Conservation (phyloP, 2,329 filamentous ascomycete genomes). For the Penicillium sp. region DNA sequence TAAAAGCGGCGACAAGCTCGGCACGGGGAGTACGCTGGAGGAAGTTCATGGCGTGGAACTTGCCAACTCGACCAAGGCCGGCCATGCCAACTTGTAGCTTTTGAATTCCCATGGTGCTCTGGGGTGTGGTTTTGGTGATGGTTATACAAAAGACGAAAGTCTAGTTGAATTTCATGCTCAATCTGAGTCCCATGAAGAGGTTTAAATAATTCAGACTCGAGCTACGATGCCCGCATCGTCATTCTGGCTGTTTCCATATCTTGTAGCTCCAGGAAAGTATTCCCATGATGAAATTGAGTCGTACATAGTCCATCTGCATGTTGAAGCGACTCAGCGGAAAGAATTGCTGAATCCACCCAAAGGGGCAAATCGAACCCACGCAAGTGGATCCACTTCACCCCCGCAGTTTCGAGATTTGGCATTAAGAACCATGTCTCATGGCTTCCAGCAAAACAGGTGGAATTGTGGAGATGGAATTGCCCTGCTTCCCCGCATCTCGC, state of each 20-base stretch:
- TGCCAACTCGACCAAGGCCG: constrained; percentile 52
- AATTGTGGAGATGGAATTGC: neutral
- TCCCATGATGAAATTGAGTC: neutral
- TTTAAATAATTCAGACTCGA: constrained; percentile 12
- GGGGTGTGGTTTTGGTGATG: neutral
- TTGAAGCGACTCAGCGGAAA: constrained; percentile 6
- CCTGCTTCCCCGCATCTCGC: constrained; percentile 11
- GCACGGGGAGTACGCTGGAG: constrained; percentile 48
- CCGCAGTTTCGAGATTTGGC: neutral
- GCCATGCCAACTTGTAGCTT: constrained; percentile 48
- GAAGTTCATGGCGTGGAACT: constrained; percentile 50
- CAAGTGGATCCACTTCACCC: neutral
- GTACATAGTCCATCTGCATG: neutral
- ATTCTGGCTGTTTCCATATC: neutral
- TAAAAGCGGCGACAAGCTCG: constrained; percentile 50
- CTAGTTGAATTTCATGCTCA: neutral
- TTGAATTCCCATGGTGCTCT: constrained; percentile 17
- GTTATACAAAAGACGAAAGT: neutral
- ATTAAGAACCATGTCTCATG: neutral
- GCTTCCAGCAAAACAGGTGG: neutral
- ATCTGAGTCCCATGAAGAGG: neutral
- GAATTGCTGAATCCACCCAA: constrained; percentile 7
- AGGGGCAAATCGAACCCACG: neutral
- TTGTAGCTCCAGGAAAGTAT: neutral
- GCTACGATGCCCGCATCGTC: neutral